Evolutionary conservation across 2,329 filamentous ascomycete genomes (phyloP).

Genomic region (Clarireedia homoeocarpa): DNA sequence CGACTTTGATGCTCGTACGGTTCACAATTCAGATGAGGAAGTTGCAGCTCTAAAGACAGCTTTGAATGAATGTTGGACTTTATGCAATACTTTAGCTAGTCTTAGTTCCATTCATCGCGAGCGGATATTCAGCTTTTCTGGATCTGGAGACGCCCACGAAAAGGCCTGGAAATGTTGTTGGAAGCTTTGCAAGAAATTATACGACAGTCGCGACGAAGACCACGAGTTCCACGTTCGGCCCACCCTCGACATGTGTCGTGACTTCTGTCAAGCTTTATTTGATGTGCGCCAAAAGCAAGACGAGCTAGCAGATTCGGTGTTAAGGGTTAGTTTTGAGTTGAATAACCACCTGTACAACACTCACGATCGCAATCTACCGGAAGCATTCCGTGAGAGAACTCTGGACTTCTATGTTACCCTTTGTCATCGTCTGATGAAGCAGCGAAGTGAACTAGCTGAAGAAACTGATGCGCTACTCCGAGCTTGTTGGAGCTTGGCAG

Average conservation of each 20-base stretch:
- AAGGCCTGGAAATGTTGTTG: slow-evolving; percentile 91
- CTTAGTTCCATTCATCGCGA: slow-evolving; percentile 78
- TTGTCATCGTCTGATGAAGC: slow-evolving; percentile 94
- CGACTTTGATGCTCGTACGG: slow-evolving; percentile 36
- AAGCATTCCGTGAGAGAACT: slow-evolving; percentile 81
- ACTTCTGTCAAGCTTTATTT: slow-evolving; percentile 88
- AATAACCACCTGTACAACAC: slow-evolving; percentile 95
- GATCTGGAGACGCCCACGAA: slow-evolving; percentile 70
- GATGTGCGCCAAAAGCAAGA: slow-evolving; percentile 74
- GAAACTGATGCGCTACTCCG: slow-evolving; percentile 79
- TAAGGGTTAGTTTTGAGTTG: slow-evolving; percentile 88
- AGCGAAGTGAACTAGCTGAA: slow-evolving; percentile 66
- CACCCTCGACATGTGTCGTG: slow-evolving; percentile 79
- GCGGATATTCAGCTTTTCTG: slow-evolving; percentile 68
- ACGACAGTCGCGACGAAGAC: slow-evolving; percentile 69
- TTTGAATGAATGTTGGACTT: slow-evolving; percentile 82
- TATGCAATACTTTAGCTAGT: slow-evolving; percentile 84
- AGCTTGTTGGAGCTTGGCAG: slow-evolving; percentile 83
- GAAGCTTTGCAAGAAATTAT: slow-evolving; percentile 84
- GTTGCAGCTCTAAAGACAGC: slow-evolving; percentile 64
- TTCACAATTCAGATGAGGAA: slow-evolving; percentile 47
- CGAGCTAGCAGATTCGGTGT: slow-evolving; percentile 73
- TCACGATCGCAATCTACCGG: slow-evolving; percentile 75
- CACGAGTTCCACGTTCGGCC: slow-evolving; percentile 60
- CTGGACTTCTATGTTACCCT: slow-evolving; percentile 91